phyloP scores from a whole-genome alignment of 2,329 filamentous ascomycete genomes.

The Drechslerella coelobrocha region DNA sequence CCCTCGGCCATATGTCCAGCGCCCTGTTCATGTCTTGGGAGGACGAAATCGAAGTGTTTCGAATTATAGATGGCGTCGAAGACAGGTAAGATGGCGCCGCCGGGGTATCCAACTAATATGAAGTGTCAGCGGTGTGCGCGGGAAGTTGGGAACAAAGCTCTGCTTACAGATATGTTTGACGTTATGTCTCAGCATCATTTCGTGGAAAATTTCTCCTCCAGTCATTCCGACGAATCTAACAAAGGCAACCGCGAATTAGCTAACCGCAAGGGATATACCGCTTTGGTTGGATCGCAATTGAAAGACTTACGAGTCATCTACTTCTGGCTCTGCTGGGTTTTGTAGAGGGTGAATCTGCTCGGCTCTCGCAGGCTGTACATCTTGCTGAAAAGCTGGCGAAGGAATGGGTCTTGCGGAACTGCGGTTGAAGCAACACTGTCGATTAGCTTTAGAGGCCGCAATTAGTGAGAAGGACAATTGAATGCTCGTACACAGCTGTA shows the following conservation, averaged over 20 bases:
- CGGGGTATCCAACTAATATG: slow-evolving; percentile 78
- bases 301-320: slow-evolving; percentile 78
- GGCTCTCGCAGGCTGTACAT: slow-evolving; percentile 59
- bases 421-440: slow-evolving; percentile 55
- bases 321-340: slow-evolving; percentile 67
- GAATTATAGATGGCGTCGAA: slow-evolving; percentile 99
- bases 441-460: slow-evolving; percentile 9
- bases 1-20: slow-evolving; percentile 99
- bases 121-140: slow-evolving; percentile 15
- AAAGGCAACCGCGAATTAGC: slow-evolving; percentile 14
- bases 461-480: slow-evolving; percentile 10
- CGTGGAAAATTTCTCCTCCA: slow-evolving; percentile 96
- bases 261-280: slow-evolving; percentile 27
- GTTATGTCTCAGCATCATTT: slow-evolving; percentile 94
- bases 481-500: slow-evolving; percentile 64
- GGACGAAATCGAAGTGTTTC: slow-evolving; percentile 91
- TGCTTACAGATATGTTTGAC: slow-evolving; percentile 93
- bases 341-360: slow-evolving; percentile 74
- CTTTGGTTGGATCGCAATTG: slow-evolving; percentile 10
- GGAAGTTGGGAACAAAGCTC: slow-evolving; percentile 11
- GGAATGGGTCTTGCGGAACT: slow-evolving; percentile 57
- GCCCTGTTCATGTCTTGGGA: slow-evolving; percentile 95
- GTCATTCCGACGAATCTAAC: slow-evolving; percentile 84
- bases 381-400: slow-evolving; percentile 61
- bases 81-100: slow-evolving; percentile 93